Percentiles rank a stretch among this genome's conserved stretches.
Conservation (phyloP, 495 filamentous ascomycete genomes). For the Patellaria atrata region DNA sequence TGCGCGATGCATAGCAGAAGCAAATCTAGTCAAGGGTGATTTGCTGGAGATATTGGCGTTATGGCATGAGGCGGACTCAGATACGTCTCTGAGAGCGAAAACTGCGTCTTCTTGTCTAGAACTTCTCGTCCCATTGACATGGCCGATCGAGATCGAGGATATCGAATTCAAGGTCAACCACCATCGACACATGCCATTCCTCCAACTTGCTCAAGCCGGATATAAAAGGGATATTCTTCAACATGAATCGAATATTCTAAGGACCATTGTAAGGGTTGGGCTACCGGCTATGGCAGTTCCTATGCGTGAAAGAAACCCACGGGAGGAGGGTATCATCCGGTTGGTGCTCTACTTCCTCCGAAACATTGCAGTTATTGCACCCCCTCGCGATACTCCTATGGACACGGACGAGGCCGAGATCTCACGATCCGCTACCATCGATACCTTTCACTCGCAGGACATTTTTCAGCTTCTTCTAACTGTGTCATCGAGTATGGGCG, state of each 20-base stretch:
- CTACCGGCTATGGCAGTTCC: slow-evolving; percentile 77
- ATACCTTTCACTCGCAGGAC: slow-evolving; percentile 80
- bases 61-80: slow-evolving; percentile 53
- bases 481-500: slow-evolving; percentile 76
- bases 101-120: no score
- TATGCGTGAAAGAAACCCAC: slow-evolving; percentile 54
- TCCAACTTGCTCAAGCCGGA: slow-evolving; percentile 70
- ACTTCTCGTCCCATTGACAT: slow-evolving; percentile 85
- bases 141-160: slow-evolving; percentile 72
- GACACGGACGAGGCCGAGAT: slow-evolving; percentile 78
- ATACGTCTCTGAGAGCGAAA: no score
- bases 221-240: slow-evolving; percentile 86
- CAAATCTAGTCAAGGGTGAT: slow-evolving; percentile 83
- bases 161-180: slow-evolving; percentile 83
- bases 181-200: slow-evolving; percentile 73
- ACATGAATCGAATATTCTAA: slow-evolving; percentile 59
- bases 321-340: slow-evolving; percentile 90
- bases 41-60: slow-evolving; percentile 73
- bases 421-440: slow-evolving; percentile 72
- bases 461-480: slow-evolving; percentile 72
- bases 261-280: slow-evolving; percentile 61
- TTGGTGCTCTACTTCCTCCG: slow-evolving; percentile 77
- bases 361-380: slow-evolving; percentile 73
- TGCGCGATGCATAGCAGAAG: slow-evolving; percentile 79
- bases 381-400: slow-evolving; percentile 41